These are phyloP conservation scores for Phytophthora capsici DNA, from an alignment of 352 stramenopile species.

Conservation along the genomic window DNA sequence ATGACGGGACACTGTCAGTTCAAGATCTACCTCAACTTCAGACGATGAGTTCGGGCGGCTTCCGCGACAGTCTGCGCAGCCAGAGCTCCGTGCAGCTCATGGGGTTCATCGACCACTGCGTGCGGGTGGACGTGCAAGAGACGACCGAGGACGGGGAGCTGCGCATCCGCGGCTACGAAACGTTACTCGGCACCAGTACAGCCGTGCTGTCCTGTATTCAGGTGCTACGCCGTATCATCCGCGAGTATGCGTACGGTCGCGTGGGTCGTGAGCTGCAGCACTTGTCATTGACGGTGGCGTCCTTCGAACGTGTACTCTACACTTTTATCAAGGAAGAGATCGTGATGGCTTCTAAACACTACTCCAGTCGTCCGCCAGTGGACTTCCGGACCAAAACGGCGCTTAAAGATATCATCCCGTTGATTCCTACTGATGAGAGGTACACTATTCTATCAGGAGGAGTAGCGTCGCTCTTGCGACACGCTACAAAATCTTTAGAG, in stretches of 20 bases:
- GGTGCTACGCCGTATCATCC: constrained; percentile 84
- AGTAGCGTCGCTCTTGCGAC: constrained; percentile 75
- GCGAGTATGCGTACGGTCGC: constrained; percentile 82
- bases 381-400: constrained; percentile 84
- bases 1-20: constrained; percentile 10
- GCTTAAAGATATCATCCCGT: constrained; percentile 88
- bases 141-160: constrained; percentile 72
- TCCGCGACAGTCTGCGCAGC: constrained; percentile 52
- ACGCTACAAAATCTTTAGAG: constrained; percentile 84
- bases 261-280: constrained; percentile 88
- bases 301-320: constrained; percentile 86
- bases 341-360: constrained; percentile 78
- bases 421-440: constrained; percentile 82
- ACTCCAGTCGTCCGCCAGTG: constrained; percentile 52
- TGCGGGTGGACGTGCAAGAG: constrained; percentile 51
- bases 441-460: constrained; percentile 86
- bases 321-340: constrained; percentile 92
- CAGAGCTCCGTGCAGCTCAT: constrained; percentile 88
- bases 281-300: constrained; percentile 84
- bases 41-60: constrained; percentile 11
- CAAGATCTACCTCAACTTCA: neutral
- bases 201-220: constrained; percentile 82
- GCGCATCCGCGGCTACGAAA: constrained; percentile 77
- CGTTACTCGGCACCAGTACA: constrained; percentile 70
- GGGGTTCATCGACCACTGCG: constrained; percentile 76